phyloP scores from a whole-genome alignment of 2,329 filamentous ascomycete genomes.

The Xylariaceae sp. region DNA sequence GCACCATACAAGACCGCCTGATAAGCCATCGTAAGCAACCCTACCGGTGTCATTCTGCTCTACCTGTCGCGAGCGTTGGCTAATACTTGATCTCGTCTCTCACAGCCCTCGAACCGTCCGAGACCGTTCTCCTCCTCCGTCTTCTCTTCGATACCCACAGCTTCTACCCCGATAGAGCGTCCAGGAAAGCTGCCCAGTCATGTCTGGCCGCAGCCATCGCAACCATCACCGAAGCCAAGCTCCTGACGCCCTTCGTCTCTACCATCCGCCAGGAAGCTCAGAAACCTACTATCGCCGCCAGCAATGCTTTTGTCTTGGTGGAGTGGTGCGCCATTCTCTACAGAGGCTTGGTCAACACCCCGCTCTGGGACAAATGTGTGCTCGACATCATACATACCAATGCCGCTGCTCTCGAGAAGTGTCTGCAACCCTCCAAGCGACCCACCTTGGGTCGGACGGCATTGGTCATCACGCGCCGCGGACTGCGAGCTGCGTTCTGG shows the following conservation, averaged over 20 bases:
- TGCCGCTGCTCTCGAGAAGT: conserved; percentile 75
- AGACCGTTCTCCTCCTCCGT: conserved; percentile 58
- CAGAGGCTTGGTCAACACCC: conserved; percentile 62
- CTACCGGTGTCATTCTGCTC: neutral
- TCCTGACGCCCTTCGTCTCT: conserved; percentile 63
- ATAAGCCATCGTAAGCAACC: conserved; percentile 48
- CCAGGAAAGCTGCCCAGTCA: conserved; percentile 76
- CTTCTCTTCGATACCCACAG: conserved; percentile 85
- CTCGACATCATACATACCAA: conserved; percentile 65
- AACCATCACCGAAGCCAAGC: conserved; percentile 52
- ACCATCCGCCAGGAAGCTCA: conserved; percentile 69
- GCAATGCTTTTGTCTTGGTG: conserved; percentile 81
- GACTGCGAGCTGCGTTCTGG: conserved; percentile 71
- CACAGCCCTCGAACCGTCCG: conserved; percentile 46
- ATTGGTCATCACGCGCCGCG: conserved; percentile 73
- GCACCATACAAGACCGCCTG: conserved; percentile 55
- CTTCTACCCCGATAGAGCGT: conserved; percentile 81
- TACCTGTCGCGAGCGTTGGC: too few species aligned
- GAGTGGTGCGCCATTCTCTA: conserved; percentile 86
- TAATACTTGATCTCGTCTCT: conserved; percentile 4
- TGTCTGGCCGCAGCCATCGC: conserved; percentile 71
- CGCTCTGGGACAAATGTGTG: conserved; percentile 63
- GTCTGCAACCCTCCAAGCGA: conserved; percentile 64
- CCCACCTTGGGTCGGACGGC: conserved; percentile 69
- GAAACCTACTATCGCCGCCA: conserved; percentile 74